Base-by-base conservation (phyloP, 345 rosid species). In the Rhodamnia argentea region DNA sequence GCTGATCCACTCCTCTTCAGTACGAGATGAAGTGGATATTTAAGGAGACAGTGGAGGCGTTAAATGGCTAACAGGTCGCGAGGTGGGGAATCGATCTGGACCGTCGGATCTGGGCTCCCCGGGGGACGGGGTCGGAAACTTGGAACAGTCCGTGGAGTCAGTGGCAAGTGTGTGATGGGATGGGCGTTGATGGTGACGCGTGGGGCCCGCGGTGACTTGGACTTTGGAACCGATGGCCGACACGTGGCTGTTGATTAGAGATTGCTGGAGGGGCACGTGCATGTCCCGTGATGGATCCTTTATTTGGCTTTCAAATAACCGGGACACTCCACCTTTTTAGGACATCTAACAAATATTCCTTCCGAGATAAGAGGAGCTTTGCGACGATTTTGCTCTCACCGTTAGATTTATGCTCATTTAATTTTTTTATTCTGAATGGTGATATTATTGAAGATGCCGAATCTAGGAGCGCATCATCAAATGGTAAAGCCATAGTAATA, bases 11-110 rank as follows among this genome's bases (percentile, higher is more conserved):
- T 37, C 6, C 58, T 22, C 47, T 37, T 20, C 81, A 20, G 81
- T 0, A 2, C 2, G 13, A 0, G 6, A 10, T 5, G 13, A 10
- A 20, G 81, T 0, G 47, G 13, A 9, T 18, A 70, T 70, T 37
- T 70, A 70, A 8, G 47, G 81, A 70, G 47, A 11, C 47, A 0
- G 20, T 11, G 47, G 47, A 70, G 24, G 76, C 23, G 23, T 55
- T 22, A 3, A 32, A 32, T 3, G 3, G 58, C 26, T 26, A 55
- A 22, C 26, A 22, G 44, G 76, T 64, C 22, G 3, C 76, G 23
- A 8, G 24, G 13, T 70, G 13, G 26, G 47, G 81, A 70, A 9
- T 47, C 47, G 26, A 70, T 70, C 78, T 70, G 47, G 26, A 20
- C 81, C 47, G 81, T 70, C 47, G 47, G 81, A 37, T 70, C 81